phyloP scores from a whole-genome alignment of 148 eudicot species.

The Tetragonia tetragonoides region DNA sequence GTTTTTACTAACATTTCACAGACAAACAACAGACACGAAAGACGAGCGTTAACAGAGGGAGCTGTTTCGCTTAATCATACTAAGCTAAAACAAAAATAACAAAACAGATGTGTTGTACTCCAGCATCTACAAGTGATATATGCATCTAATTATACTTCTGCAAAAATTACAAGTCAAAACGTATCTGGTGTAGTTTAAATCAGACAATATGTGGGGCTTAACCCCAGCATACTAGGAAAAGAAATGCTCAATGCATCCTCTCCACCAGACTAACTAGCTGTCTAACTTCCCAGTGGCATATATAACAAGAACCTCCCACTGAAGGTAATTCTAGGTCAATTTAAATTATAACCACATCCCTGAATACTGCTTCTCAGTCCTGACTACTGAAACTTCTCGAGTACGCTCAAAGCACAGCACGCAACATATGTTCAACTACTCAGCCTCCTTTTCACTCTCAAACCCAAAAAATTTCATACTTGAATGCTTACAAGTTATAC shows the following conservation, averaged over 20 bases:
- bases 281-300: background rate
- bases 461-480: background rate
- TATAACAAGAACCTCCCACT: background rate
- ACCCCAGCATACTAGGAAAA: too few relatives aligned
- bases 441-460: background rate
- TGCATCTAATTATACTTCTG: background rate
- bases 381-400: background rate
- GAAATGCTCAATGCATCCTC: background rate
- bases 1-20: too few relatives aligned
- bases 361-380: background rate
- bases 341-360: background rate
- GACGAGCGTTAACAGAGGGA: too few relatives aligned
- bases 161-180: background rate
- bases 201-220: background rate
- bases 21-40: too few relatives aligned
- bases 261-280: background rate
- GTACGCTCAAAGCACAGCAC: background rate
- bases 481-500: background rate
- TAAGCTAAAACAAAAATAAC: too few relatives aligned
- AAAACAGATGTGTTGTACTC: too few relatives aligned
- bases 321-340: background rate
- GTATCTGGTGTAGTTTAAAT: background rate
- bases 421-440: background rate
- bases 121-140: background rate
- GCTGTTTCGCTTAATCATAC: too few relatives aligned